Base-by-base conservation (phyloP, 805 yeast genomes). In the Isabelozyma rhagii region DNA sequence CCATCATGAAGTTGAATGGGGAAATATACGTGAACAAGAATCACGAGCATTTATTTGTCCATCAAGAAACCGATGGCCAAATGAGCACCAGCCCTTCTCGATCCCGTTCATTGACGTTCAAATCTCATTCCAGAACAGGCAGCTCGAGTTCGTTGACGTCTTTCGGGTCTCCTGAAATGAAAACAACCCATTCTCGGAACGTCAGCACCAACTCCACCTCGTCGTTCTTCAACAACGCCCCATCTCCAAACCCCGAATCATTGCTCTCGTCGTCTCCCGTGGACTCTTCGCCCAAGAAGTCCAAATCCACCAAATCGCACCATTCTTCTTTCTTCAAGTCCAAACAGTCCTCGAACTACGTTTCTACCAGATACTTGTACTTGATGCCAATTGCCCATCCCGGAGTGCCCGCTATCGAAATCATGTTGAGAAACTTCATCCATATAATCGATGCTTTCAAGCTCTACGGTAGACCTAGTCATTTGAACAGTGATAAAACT, bases 331-430 rank as follows among this genome's bases (percentile, higher is more conserved):
- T 66, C 51, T 60, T 68, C 55, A 66, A 67, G 51, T 31, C 38
- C 21, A 67, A 67, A 50, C 60, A 64, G 44, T 54, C 56, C 44
- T 52, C 52, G 54, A 55, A 62, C 47, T 71, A 67, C 48, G 71
- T 66, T 14, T 50, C 60, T 39, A 68, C 78, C 18, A 61, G 66
- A 48, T 69, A 66, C 52, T 56, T 89, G 46, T 89, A 89, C 63
- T 66, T 89, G 59, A 82, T 87, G 75, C 94, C 96, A 3, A 82
- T 79, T 47, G 62, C 80, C 25, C 96, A 87, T 64, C 83, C 85
- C 3, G 87, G 89, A 40, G 93, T 87, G 28, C 76, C 80, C 43
- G 83, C 84, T 14, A 78, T 82, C 45, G 94, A 87, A 61, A 87
- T 87, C 13, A 82, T 86, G 82, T 79, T 87, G 42, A 71, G 96